Percentiles rank a stretch among this genome's conserved stretches.
Evolutionary conservation across 2,329 filamentous ascomycete genomes (phyloP).

Genomic region (Penicillium sp.): DNA sequence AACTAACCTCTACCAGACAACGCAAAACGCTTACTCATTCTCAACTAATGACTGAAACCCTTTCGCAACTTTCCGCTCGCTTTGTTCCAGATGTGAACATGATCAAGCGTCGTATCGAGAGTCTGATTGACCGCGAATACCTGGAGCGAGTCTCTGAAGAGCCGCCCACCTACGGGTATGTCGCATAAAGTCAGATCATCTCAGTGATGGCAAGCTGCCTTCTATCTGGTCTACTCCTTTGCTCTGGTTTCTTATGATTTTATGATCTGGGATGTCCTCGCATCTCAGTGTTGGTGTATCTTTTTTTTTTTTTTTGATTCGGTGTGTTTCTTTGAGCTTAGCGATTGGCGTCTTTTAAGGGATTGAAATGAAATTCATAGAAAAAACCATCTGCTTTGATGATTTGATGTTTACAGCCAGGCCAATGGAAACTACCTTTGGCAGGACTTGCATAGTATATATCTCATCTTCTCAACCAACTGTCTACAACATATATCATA

Average conservation of each 20-base stretch:
- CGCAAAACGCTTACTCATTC: constrained; percentile 49
- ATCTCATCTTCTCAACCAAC: neutral
- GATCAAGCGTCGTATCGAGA: constrained; percentile 54
- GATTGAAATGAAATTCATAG: constrained; percentile 11
- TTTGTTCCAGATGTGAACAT: constrained; percentile 53
- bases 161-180: constrained; percentile 46
- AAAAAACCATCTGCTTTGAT: constrained; percentile 1
- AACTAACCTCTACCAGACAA: constrained; percentile 37
- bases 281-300: neutral
- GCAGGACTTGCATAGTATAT: neutral
- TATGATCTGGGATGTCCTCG: constrained; percentile 1
- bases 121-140: constrained; percentile 54
- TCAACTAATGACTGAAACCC: constrained; percentile 51
- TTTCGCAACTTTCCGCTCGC: constrained; percentile 47
- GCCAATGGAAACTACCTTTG: neutral
- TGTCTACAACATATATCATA: neutral
- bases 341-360: constrained; percentile 24
- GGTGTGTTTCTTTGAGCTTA: constrained; percentile 19
- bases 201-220: neutral
- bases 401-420: neutral
- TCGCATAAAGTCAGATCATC: constrained; percentile 34
- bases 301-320: neutral
- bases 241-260: neutral
- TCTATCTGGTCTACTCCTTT: neutral
- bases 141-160: constrained; percentile 47